Base-by-base conservation (phyloP, 495 filamentous ascomycete species). In the Tuber brumale region DNA sequence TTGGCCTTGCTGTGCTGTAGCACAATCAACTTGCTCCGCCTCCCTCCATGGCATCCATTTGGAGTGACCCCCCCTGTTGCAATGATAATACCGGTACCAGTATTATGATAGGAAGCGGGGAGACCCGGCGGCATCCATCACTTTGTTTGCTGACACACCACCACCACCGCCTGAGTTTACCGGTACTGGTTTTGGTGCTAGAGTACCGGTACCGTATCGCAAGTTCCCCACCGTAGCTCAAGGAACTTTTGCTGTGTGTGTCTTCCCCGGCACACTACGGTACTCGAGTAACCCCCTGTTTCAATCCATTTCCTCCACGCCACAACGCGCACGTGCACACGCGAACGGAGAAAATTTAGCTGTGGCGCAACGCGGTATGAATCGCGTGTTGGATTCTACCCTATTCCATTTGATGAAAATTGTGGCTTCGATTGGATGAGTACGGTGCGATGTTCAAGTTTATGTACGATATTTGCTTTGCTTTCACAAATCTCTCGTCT, bases 251-350 rank as follows among this genome's bases (percentile, higher is more conserved):
- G 3, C 44, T 21, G 18, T 3, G 42, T 43, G 12, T 21, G 44
- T 46, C 14, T 19, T 10, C 44, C 44, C 16, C 44, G 16, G 16
- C 16, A 5, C 18, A 16, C 44, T 46, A n/a, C n/a, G n/a, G n/a
- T n/a, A n/a, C n/a, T n/a, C n/a, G n/a, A n/a, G n/a, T n/a, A 16
- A 16, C 4, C 44, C 44, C 16, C 44, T 46, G 44, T 18, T 18
- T 46, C 43, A 12, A 16, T 19, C 16, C 18, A 16, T 18, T 46
- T 14, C 10, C 7, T 31, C 23, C n/a, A 10, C 8, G 8, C 51
- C 51, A 61, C 51, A 61, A 27, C 51, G n/a, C 23, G 51, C 51
- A 61, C 78, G 78, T 80, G 78, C 78, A 23, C 61, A 80, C 78
- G 78, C 61, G 78, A 70, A 27, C 41, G n/a, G 51, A n/a, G 51